phyloP scores from a whole-genome alignment of 129 eudicot genomes.

The Flaveria linearis region DNA sequence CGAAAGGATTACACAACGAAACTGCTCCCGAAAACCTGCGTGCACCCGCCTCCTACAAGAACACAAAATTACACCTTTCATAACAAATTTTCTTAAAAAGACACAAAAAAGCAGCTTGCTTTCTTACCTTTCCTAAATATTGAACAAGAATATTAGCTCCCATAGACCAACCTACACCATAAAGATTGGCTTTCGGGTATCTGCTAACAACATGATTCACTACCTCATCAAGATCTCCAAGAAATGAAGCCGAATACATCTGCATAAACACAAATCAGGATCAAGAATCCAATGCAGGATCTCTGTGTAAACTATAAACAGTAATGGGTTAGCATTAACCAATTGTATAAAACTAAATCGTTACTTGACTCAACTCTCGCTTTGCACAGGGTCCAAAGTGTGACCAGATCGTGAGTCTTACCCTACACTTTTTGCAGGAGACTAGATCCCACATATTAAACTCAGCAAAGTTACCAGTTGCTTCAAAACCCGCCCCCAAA shows the following conservation, averaged over 20 bases:
- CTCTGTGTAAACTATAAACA: not conserved
- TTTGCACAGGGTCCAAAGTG: no score
- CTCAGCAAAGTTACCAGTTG: no score
- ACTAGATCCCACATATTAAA: no score
- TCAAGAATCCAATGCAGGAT: constrained; percentile 1
- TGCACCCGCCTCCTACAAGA: constrained; percentile 61
- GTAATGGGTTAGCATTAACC: not conserved
- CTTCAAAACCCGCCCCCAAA: no score
- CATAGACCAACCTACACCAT: constrained; percentile 81
- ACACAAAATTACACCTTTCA: constrained; percentile 2
- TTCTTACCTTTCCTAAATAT: constrained; percentile 65
- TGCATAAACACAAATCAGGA: constrained; percentile 37
- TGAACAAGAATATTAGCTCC: constrained; percentile 82
- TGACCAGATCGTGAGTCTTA: no score
- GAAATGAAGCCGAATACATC: constrained; percentile 77
- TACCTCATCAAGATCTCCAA: constrained; percentile 71
- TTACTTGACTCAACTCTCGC: no score
- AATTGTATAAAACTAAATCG: not conserved
- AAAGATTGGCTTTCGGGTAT: constrained; percentile 67
- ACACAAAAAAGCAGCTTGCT: not conserved
- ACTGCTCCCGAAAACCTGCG: constrained; percentile 75
- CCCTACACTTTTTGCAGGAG: no score
- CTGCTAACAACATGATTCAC: constrained; percentile 54
- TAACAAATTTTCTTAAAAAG: not conserved
- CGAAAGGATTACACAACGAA: constrained; percentile 82